Percentiles rank a stretch among this genome's conserved stretches.
phyloP scores from a whole-genome alignment of 2,329 filamentous ascomycete species.

The Talaromyces sp. region DNA sequence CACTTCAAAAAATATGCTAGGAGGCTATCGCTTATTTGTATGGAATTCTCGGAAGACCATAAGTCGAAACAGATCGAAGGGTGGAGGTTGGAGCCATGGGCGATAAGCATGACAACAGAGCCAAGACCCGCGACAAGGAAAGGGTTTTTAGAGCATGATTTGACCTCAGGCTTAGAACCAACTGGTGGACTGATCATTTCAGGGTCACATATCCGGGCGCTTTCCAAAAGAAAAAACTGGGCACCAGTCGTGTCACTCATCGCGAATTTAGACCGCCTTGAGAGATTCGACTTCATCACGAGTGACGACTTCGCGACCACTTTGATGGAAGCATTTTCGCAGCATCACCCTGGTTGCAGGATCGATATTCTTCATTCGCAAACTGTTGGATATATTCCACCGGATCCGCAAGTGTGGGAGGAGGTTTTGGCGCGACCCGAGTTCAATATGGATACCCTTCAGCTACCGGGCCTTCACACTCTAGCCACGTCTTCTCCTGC shows the following conservation, averaged over 20 bases:
- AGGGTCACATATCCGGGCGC: background rate
- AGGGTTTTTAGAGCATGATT: conserved; percentile 6
- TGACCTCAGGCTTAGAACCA: background rate
- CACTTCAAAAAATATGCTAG: conserved; percentile 7
- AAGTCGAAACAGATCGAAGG: background rate
- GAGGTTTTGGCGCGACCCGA: background rate
- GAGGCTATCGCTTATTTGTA: conserved; percentile 3
- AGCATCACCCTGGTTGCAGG: conserved; percentile 6
- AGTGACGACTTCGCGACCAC: background rate
- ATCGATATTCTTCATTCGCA: background rate
- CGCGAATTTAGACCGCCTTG: background rate
- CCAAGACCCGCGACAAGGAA: background rate
- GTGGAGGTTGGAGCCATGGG: conserved; percentile 6
- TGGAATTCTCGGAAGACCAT: background rate
- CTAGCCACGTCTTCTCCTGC: background rate
- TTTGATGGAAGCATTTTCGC: conserved; percentile 3
- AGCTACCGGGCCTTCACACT: background rate
- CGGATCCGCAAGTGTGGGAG: background rate
- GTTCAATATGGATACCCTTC: conserved; percentile 9
- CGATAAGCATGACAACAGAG: background rate
- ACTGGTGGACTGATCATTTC: background rate
- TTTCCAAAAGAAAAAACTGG: background rate
- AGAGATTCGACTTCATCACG: conserved; percentile 3
- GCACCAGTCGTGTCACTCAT: conserved; percentile 9
- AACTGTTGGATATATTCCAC: background rate